Base-by-base conservation (phyloP, 2,329 filamentous ascomycete species). In the Didymella exigua region DNA sequence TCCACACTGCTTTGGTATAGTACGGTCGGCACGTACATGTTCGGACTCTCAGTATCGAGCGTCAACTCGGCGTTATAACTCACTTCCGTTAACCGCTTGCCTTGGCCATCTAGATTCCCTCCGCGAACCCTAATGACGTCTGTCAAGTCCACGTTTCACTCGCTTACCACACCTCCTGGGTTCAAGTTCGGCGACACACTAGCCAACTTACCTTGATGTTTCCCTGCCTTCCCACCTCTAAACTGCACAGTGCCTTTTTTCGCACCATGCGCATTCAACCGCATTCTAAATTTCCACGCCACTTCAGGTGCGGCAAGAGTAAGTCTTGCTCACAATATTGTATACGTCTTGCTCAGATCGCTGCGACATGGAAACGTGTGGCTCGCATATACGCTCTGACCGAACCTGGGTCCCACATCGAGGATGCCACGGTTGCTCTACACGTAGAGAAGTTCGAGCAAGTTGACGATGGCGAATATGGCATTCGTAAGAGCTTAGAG, bases 1-100 rank as follows among this genome's bases (percentile, higher is more conserved):
- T 54, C 38, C 16, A 54, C 47, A 16, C 60, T 50, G 11, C 43
- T 31, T 9, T 50, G 31, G 42, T 60, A 62, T 2, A 64, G 34
- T 10, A 30, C 7, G 9, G 50, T 49, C 3, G 59, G 61, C 3
- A 64, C 36, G 33, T 64, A 64, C 54, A 64, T 60, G 30, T 62
- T 60, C 4, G 59, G 61, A 21, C 52, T 49, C 8, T 52, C 61
- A 3, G 56, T 56, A 37, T 64, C 61, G 37, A 62, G 30, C 7
- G 47, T 49, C 16, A 36, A 18, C 38, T 34, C 38, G 2, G 56
- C 27, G 5, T 21, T 56, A 5, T 49, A 51, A 10, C 27, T 23
- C 8, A 11, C 8, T 3, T 30, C 10, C 1, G 50, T 53, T 24
- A 50, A 24, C 2, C 18, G 38, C 23, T 19, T 31, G 10, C 13